Conservation (phyloP, 257 asterid species). For the Lantana camara region DNA sequence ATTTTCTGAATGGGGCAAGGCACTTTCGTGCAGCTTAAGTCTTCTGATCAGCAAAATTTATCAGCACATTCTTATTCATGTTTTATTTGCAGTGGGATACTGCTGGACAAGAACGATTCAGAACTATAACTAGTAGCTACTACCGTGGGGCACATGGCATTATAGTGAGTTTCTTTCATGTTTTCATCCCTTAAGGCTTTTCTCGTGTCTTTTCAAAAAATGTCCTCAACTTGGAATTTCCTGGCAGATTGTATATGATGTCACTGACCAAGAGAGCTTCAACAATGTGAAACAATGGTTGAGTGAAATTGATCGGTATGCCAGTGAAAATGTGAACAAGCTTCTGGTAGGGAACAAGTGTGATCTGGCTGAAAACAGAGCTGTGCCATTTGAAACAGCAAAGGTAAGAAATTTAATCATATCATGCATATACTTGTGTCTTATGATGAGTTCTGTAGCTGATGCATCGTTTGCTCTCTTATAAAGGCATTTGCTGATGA, state of each 20-base stretch:
- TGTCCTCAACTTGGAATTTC: constrained; percentile 25
- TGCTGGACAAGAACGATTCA: constrained; percentile 95
- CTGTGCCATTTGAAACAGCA: constrained; percentile 76
- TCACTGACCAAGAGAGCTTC: constrained; percentile 87
- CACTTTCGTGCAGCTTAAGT: too few species aligned
- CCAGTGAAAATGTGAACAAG: constrained; percentile 86
- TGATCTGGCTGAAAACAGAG: constrained; percentile 80
- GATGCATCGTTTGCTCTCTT: constrained; percentile 20
- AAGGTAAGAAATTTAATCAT: constrained; percentile 51
- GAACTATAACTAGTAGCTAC: constrained; percentile 94
- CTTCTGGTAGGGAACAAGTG: constrained; percentile 88
- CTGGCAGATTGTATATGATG: constrained; percentile 80
- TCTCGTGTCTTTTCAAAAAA: constrained; percentile 1
- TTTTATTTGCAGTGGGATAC: constrained; percentile 81
- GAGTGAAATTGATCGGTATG: constrained; percentile 88
- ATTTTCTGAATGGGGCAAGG: background rate
- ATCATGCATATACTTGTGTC: background rate
- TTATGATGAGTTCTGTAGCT: constrained; percentile 2
- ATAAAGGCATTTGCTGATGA: constrained; percentile 87
- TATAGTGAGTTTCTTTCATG: constrained; percentile 55
- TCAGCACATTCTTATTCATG: background rate
- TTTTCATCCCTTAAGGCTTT: constrained; percentile 17
- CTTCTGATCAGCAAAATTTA: constrained; percentile 4
- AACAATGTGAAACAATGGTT: constrained; percentile 94
- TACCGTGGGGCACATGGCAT: constrained; percentile 99